Evolutionary conservation across 2,329 filamentous ascomycete species (phyloP).

Genomic region (Periconia sp.): DNA sequence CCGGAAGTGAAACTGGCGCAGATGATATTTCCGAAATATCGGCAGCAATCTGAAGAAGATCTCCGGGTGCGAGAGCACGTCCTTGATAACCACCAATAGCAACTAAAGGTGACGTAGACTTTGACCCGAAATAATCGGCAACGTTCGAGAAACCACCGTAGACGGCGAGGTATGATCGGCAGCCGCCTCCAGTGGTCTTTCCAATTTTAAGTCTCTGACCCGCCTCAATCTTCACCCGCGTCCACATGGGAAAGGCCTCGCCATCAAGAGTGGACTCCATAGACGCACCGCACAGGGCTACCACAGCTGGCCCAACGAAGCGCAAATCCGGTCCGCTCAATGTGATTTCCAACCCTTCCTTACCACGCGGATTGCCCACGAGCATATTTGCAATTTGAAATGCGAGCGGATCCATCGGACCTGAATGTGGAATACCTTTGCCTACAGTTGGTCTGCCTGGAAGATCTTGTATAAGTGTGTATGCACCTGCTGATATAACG

Average conservation of each 20-base stretch:
- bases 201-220: conserved; percentile 59
- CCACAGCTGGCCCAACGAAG: conserved; percentile 57
- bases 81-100: conserved; percentile 64
- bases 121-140: conserved; percentile 60
- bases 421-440: conserved; percentile 60
- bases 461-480: conserved; percentile 61
- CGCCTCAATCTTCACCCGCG: conserved; percentile 51
- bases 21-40: conserved; percentile 29
- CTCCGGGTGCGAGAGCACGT: conserved; percentile 56
- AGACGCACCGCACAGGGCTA: conserved; percentile 60
- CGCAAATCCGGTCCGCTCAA: conserved; percentile 60
- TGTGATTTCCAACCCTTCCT: conserved; percentile 62
- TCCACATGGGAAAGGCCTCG: conserved; percentile 56
- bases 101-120: conserved; percentile 60
- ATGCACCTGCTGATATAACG: conserved; percentile 58
- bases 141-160: conserved; percentile 57
- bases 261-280: conserved; percentile 57
- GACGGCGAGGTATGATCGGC: conserved; percentile 61
- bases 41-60: conserved; percentile 52
- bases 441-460: conserved; percentile 60
- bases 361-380: conserved; percentile 56
- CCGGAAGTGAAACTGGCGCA: conserved; percentile 43
- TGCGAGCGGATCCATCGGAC: conserved; percentile 64
- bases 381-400: conserved; percentile 62
- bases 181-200: conserved; percentile 55